Base-by-base conservation (phyloP, 2,329 filamentous ascomycete genomes). In the Aspergillus sp. region DNA sequence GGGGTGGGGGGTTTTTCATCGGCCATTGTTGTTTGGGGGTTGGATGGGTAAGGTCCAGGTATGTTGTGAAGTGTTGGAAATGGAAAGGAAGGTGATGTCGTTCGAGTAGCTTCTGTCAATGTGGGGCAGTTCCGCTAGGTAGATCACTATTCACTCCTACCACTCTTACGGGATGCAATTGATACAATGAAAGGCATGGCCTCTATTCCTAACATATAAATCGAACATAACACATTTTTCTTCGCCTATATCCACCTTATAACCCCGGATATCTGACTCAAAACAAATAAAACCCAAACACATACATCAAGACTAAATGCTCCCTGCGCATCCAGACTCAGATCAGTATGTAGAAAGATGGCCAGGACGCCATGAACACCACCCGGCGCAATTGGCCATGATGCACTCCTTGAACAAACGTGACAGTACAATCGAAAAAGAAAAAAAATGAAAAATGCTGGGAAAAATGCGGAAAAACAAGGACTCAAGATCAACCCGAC, bases 1-100 rank as follows among this genome's bases (percentile, higher is more conserved):
- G 62, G 60, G 27, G 60, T 63, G 9, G 56, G 60, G 19, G 61
- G 55, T 15, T 58, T 52, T 43, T 70, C 66, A 49, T 62, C 61
- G 22, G 52, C 47, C 17, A 65, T 65, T 66, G 66, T 49, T 35
- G 38, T 30, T 44, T 30, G 42, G 33, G 44, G 9, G n/a, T 35
- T 22, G n/a, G 44, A n/a, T 47, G 45, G 41, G 27, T 37, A 19
- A 15, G 23, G 45, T 37, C 3, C 19, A 27, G 3, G 20, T n/a
- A 19, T 17, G 19, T 15, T 10, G n/a, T 10, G 35, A 19, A 9
- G 35, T 9, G 13, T 9, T 22, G 20, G 20, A n/a, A 38, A 38
- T 19, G 15, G 35, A 38, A 13, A 38, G 10, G 35, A 38, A 38
- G 10, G 35, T 37, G 9, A 9, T 20, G n/a, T 47, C 44, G 20